Base-by-base conservation (phyloP, 2,329 filamentous ascomycete genomes). In the Trichoderma breve region DNA sequence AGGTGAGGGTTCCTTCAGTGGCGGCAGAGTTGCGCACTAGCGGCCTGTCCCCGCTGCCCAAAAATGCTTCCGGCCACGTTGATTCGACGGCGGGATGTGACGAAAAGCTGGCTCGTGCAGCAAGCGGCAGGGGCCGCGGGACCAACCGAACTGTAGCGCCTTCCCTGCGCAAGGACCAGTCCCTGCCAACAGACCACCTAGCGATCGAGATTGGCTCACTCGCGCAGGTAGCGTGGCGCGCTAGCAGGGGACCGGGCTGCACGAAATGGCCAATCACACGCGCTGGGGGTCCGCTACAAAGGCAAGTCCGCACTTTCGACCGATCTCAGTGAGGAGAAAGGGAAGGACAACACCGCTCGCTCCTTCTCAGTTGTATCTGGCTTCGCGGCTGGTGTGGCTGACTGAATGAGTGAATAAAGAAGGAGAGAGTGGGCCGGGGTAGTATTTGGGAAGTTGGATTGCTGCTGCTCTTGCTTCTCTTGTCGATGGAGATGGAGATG, bases 71-170 rank as follows among this genome's bases (percentile, higher is more conserved):
- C 75, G 72, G 72, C 71, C 73, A 36, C 72, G 53, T 68, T 81
- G 76, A 82, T 85, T 85, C 79, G 83, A 76, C 73, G 21, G 63
- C 64, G 70, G 71, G 72, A 73, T 84, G 84, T 86, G 84, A 86
- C 81, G 81, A 83, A 75, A 79, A 75, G 74, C 76, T 80, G 79
- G 79, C 80, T 81, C 79, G 81, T 84, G 83, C 83, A 85, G 80
- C 79, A 70, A 78, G 78, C 80, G 78, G 80, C 79, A 81, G 83
- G 83, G 81, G 80, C 82, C 80, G 81, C 82, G 83, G 84, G 82
- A 83, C 82, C 82, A 82, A 83, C 82, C 82, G 82, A 81, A 81
- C 80, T 78, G 76, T 80, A 82, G 82, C 79, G 80, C 77, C 75
- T 76, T 75, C 76, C 76, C 74, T 75, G 70, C 69, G 65, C 79